phyloP scores from a whole-genome alignment of 768 basidiomycete species.

The Amanita inopinata region DNA sequence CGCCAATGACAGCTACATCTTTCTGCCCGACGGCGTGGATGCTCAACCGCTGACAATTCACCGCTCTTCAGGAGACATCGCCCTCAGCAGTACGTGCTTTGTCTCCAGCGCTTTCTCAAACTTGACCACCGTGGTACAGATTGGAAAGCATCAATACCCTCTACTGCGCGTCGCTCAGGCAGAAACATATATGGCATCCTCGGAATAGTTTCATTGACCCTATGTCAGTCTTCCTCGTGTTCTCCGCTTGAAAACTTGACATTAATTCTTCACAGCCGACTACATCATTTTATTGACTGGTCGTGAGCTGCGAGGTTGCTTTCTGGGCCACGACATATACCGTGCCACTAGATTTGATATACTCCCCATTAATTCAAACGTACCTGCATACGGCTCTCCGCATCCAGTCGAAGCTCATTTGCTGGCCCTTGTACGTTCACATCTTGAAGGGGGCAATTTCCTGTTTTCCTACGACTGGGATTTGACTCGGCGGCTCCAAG shows the following conservation, averaged over 20 bases:
- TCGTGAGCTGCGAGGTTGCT: slow-evolving; percentile 63
- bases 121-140: slow-evolving; percentile 30
- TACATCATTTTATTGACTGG: slow-evolving; percentile 86
- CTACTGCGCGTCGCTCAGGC: slow-evolving; percentile 46
- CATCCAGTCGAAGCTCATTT: slow-evolving; percentile 86
- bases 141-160: slow-evolving; percentile 42
- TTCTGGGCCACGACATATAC: slow-evolving; percentile 84
- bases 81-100: slow-evolving; percentile 47
- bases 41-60: slow-evolving; percentile 63
- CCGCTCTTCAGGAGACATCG: slow-evolving; percentile 66
- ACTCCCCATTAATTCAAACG: slow-evolving; percentile 69
- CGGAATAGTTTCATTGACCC: slow-evolving; percentile 65
- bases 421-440: slow-evolving; percentile 76
- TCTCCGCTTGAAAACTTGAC: slow-evolving; percentile 1
- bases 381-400: slow-evolving; percentile 57
- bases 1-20: slow-evolving; percentile 67
- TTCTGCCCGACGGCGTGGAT: slow-evolving; percentile 55
- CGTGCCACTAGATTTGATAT: slow-evolving; percentile 87
- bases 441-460: slow-evolving; percentile 71
- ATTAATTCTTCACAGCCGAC: slow-evolving; percentile 52
- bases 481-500: slow-evolving; percentile 79
- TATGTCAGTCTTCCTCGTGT: slow-evolving; percentile 40
- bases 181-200: slow-evolving; percentile 68
- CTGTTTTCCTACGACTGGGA: slow-evolving; percentile 90
- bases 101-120: slow-evolving; percentile 6